Evolutionary conservation across 768 basidiomycete species (phyloP).

Genomic region (Lactarius pseudohatsudake): DNA sequence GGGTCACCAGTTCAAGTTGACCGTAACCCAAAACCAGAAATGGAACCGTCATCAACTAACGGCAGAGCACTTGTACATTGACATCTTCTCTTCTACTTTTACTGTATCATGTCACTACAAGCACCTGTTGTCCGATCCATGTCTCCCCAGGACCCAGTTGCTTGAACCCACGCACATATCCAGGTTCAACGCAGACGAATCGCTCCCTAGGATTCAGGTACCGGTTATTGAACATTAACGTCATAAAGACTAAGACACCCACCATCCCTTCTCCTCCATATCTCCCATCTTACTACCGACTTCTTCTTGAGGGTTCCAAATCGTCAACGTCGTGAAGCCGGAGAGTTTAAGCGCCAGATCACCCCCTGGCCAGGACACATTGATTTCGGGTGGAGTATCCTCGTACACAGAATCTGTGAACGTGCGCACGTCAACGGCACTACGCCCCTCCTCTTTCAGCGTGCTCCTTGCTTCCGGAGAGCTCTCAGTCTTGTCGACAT

Average conservation of each 20-base stretch:
- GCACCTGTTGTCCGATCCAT: constrained; percentile 76
- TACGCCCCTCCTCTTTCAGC: constrained; percentile 58
- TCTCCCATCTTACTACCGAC: constrained; percentile 75
- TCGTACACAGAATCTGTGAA: constrained; percentile 81
- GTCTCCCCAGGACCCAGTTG: constrained; percentile 58
- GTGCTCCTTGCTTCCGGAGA: constrained; percentile 49
- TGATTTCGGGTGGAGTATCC: constrained; percentile 54
- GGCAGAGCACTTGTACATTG: not conserved
- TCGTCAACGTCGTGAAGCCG: constrained; percentile 77
- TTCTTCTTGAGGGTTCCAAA: constrained; percentile 89
- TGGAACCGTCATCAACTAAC: not conserved
- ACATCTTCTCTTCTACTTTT: not conserved
- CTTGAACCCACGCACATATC: constrained; percentile 73
- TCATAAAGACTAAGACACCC: constrained; percentile 32
- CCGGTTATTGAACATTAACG: not conserved
- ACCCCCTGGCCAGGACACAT: constrained; percentile 59
- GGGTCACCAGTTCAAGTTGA: not conserved
- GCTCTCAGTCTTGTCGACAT: constrained; percentile 79
- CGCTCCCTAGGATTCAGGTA: constrained; percentile 53
- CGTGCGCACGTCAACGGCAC: constrained; percentile 61
- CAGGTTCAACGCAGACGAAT: constrained; percentile 92
- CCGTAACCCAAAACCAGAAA: not conserved
- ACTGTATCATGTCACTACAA: constrained; percentile 44
- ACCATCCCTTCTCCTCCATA: constrained; percentile 92
- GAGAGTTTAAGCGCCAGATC: constrained; percentile 51